Evolutionary conservation across 2,329 filamentous ascomycete species (phyloP), one percentile per base, ranked within the genome.

Genomic region (Ampelomyces quisqualis): DNA sequence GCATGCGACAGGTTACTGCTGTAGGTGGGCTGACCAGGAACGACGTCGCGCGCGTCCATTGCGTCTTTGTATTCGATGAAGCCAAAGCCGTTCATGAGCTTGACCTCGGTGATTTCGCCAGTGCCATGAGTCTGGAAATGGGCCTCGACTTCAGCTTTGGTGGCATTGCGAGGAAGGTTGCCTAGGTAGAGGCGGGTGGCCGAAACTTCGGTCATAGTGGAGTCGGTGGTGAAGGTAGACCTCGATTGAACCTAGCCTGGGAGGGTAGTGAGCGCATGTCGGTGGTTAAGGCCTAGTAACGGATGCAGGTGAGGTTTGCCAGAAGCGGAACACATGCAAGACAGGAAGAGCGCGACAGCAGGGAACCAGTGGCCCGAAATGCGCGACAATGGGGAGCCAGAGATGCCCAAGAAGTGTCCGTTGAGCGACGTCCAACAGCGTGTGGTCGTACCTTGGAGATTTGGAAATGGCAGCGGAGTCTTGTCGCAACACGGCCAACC

Each of bases 41-140:
- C 93, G 53, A 98, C 90, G 75, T 98, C 93, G 68, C 91, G 87
- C 58, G 93, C 93, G 75, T 98, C 93, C 86, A 96, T 88, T 44
- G 90, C 84, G 75, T 97, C 93, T 73, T 96, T 94, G 74, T 97
- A 98, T 73, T 98, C 93, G 69, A 98, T 95, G 77, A 98, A 98
- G 70, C 93, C 93, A 69, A 98, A 98, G 65, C 93, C 93, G 70
- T 95, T 97, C 93, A 98, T 98, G 53, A 98, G 83, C 78, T 98
- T 98, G 76, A 98, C 91, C 77, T 98, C 93, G 58, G 87, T 93
- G 69, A 98, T 97, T 71, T 95, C 90, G 71, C 93, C 93, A 60
- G 90, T 91, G 68, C 91, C 93, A 83, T 96, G 90, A 65, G 84
- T 89, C 70, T 85, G 85, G 75, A 98, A 98, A 73, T 97, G 91